Percentiles rank a stretch among this genome's conserved stretches.
Evolutionary conservation across 768 basidiomycete genomes (phyloP).

Genomic region (Inosperma sp.): DNA sequence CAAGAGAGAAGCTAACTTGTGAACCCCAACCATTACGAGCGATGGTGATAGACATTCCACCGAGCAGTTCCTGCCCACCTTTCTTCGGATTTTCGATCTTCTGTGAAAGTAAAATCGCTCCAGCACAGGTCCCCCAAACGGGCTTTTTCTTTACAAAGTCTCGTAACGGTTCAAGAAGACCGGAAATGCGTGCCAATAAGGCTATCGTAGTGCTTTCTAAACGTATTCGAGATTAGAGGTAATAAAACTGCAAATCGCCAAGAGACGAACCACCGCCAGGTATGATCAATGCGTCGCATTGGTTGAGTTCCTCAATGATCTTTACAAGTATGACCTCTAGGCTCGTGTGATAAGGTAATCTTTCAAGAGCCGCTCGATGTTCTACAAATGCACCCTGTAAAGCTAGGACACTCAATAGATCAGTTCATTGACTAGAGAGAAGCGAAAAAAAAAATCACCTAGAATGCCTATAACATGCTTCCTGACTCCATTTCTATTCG

Average conservation of each 20-base stretch:
- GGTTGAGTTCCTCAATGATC: constrained; percentile 64
- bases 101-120: constrained; percentile 83
- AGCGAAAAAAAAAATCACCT: constrained; percentile 32
- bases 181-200: constrained; percentile 63
- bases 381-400: constrained; percentile 92
- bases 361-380: constrained; percentile 69
- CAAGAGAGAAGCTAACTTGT: constrained; percentile 52
- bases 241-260: neutral
- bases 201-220: constrained; percentile 92
- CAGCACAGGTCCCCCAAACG: constrained; percentile 95
- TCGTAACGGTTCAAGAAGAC: constrained; percentile 75
- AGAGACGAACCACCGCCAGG: constrained; percentile 74
- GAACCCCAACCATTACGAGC: constrained; percentile 93
- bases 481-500: neutral
- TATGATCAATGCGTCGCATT: constrained; percentile 83
- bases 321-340: constrained; percentile 59
- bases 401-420: constrained; percentile 42
- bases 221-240: constrained; percentile 1
- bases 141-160: constrained; percentile 69
- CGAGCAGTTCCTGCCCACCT: constrained; percentile 83
- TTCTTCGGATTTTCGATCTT: constrained; percentile 72
- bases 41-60: constrained; percentile 74
- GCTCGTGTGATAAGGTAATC: constrained; percentile 42
- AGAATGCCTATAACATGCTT: constrained; percentile 46
- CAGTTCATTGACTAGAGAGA: constrained; percentile 4